A percentile compares a stretch with the other conserved stretches of the same genome.
phyloP scores from a whole-genome alignment of 2,329 filamentous ascomycete genomes.

The Sphaerulina musiva region DNA sequence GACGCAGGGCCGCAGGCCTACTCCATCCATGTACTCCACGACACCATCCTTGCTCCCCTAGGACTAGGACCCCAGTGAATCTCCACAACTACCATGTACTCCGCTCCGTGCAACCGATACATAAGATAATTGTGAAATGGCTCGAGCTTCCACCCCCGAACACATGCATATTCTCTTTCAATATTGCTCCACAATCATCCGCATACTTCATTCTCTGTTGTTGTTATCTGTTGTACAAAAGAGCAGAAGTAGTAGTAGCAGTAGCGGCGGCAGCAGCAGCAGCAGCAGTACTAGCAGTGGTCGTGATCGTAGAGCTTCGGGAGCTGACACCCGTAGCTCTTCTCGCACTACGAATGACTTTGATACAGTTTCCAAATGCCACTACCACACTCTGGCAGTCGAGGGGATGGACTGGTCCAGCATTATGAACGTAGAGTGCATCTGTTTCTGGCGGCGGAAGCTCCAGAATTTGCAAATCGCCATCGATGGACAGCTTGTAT shows the following conservation, averaged over 20 bases:
- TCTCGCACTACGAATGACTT: constrained; percentile 48
- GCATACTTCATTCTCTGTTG: no score
- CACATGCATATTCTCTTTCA: no score
- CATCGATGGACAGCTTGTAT: constrained; percentile 46
- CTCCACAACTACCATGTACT: no score
- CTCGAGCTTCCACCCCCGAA: no score
- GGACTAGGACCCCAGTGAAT: no score
- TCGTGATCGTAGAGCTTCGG: constrained; percentile 8
- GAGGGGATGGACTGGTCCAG: constrained; percentile 59
- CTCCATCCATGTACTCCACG: no score
- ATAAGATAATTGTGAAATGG: no score
- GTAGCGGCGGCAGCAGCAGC: background rate
- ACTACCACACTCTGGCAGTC: constrained; percentile 62
- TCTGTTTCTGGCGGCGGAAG: constrained; percentile 39
- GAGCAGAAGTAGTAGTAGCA: background rate
- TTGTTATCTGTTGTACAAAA: no score
- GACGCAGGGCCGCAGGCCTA: no score
- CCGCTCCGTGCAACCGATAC: no score
- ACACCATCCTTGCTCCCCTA: no score
- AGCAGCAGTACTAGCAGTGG: background rate
- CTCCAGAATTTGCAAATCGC: constrained; percentile 40
- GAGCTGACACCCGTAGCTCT: constrained; percentile 8
- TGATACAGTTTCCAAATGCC: constrained; percentile 65
- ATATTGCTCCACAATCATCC: no score
- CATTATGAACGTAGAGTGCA: constrained; percentile 57